Percentiles rank a stretch among this genome's conserved stretches.
Evolutionary conservation across 495 filamentous ascomycete species (phyloP).

Genomic region (Aspergillus avenaceus): DNA sequence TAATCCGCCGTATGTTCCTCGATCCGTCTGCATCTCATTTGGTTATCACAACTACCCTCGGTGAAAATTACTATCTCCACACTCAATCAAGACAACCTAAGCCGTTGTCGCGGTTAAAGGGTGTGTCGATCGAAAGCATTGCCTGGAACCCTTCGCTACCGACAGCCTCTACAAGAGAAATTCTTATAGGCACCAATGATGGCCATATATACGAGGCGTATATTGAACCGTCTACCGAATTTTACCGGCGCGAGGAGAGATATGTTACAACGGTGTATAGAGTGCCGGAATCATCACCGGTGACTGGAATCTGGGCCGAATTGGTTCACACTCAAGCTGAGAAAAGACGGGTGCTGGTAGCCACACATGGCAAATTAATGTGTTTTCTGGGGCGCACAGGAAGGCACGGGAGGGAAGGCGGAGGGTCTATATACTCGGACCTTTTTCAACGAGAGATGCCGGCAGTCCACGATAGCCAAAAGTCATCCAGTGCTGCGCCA

Average conservation of each 20-base stretch:
- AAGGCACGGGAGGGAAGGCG: conserved; percentile 70
- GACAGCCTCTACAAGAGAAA: conserved; percentile 90
- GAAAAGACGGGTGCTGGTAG: conserved; percentile 67
- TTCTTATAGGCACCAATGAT: conserved; percentile 86
- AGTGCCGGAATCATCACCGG: conserved; percentile 65
- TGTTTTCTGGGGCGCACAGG: conserved; percentile 77
- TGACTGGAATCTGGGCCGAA: conserved; percentile 83
- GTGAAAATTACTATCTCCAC: conserved; percentile 97
- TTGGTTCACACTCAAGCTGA: conserved; percentile 61
- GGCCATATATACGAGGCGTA: conserved; percentile 95
- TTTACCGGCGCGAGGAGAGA: conserved; percentile 91
- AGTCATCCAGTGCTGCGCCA: conserved; percentile 49
- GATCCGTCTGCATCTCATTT: conserved; percentile 95
- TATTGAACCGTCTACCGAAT: conserved; percentile 88
- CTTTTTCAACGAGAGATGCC: conserved; percentile 86
- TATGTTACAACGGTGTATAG: conserved; percentile 81
- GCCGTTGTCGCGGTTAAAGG: conserved; percentile 74
- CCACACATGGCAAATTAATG: conserved; percentile 67
- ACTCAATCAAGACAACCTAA: conserved; percentile 88
- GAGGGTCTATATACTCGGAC: conserved; percentile 74
- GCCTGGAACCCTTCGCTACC: conserved; percentile 98
- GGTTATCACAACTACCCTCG: conserved; percentile 82
- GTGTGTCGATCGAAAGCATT: conserved; percentile 80
- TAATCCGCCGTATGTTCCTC: conserved; percentile 93
- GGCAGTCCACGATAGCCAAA: conserved; percentile 61